Conservation (phyloP, 1,284 basidiomycete genomes). For the Ceratobasidium sp. region DNA sequence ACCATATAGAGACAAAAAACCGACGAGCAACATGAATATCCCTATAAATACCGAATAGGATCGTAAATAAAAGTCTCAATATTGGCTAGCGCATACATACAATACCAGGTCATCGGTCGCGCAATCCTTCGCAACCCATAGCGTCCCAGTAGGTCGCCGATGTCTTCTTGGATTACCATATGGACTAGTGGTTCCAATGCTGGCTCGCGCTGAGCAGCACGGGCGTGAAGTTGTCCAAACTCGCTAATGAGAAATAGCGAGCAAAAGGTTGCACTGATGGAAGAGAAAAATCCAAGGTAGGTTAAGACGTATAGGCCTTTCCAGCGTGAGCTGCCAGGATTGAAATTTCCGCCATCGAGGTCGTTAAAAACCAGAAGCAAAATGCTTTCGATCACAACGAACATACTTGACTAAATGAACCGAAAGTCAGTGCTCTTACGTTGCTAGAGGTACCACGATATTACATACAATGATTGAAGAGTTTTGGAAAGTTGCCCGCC, state of each 20-base stretch:
- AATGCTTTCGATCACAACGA: constrained; percentile 5
- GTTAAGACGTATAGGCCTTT: background rate
- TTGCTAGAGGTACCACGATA: too few species aligned
- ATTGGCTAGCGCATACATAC: background rate
- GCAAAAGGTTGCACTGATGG: constrained; percentile 6
- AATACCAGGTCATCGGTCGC: constrained; percentile 4
- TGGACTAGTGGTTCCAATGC: background rate
- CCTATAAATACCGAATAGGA: background rate
- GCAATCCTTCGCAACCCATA: constrained; percentile 3
- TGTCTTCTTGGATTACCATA: background rate
- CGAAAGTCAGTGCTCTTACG: background rate
- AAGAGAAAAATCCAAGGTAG: constrained; percentile 21
- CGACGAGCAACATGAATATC: constrained; percentile 2
- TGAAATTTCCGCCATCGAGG: background rate
- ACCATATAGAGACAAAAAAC: constrained; percentile 5
- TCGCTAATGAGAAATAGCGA: constrained; percentile 7
- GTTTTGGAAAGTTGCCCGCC: constrained; percentile 33
- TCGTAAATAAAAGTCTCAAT: background rate
- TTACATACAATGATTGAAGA: constrained; percentile 15
- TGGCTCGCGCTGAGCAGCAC: background rate
- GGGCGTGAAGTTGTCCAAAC: background rate
- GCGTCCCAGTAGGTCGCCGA: background rate
- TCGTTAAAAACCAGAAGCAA: constrained; percentile 7
- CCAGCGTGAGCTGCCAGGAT: background rate
- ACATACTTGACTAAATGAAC: background rate